phyloP scores from a whole-genome alignment of 192 early-diverging fungal genomes.

The Coemansia sp. region DNA sequence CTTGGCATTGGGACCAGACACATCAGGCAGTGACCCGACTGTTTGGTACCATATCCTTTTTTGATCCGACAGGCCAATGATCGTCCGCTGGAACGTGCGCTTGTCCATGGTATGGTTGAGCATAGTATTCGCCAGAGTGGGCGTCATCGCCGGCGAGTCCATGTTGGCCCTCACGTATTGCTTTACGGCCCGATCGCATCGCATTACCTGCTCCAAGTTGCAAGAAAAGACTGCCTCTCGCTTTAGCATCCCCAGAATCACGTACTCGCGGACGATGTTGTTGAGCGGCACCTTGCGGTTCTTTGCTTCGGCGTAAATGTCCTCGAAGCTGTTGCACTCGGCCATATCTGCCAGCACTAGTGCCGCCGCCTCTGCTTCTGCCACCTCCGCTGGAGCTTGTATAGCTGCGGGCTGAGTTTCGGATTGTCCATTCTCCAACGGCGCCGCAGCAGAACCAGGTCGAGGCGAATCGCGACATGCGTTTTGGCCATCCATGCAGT shows the following conservation, averaged over 20 bases:
- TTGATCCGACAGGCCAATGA: slow-evolving; percentile 16
- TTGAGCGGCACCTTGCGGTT: slow-evolving; percentile 9
- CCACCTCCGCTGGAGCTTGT: background rate
- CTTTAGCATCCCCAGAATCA: slow-evolving; percentile 22
- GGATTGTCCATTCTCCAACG: background rate
- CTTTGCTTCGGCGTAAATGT: slow-evolving; percentile 17
- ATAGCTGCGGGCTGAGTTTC: background rate
- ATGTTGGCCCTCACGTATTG: slow-evolving; percentile 9
- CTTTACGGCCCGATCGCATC: slow-evolving; percentile 5
- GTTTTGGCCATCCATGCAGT: too few relatives aligned
- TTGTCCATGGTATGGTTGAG: slow-evolving; percentile 28
- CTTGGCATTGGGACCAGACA: background rate
- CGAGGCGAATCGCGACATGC: background rate
- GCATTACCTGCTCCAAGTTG: background rate
- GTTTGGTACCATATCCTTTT: slow-evolving; percentile 14
- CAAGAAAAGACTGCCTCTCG: slow-evolving; percentile 19
- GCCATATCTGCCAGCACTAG: background rate
- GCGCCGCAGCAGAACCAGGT: too few relatives aligned
- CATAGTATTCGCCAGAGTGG: background rate
- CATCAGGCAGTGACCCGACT: background rate
- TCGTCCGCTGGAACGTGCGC: slow-evolving; percentile 23
- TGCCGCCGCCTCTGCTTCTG: background rate
- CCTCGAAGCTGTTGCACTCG: slow-evolving; percentile 9
- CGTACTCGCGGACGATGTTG: slow-evolving; percentile 31
- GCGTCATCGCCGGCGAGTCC: slow-evolving; percentile 1